Evolutionary conservation across 2,329 filamentous ascomycete species (phyloP), one percentile per base, ranked within the genome.

Genomic region (Microdochium trichocladiopsis): DNA sequence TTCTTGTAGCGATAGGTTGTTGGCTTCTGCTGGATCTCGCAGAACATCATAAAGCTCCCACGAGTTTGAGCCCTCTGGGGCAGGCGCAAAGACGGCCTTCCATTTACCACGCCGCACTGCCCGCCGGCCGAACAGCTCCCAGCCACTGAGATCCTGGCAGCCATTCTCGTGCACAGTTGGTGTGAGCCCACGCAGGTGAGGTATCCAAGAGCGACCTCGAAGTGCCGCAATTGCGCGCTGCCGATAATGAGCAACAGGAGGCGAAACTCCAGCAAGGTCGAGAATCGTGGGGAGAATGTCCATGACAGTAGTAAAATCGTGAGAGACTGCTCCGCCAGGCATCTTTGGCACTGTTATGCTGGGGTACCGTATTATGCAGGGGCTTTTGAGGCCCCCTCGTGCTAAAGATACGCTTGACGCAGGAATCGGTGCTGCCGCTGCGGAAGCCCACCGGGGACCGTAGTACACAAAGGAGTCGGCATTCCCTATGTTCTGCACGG

Each of bases 381-480:
- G 78, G 1, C 79, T 76, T 4, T 76, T 70, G 23, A 79, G 72
- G 22, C 78, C 78, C 11, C 78, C 73, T 49, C 75, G 72, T 2
- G 72, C 73, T 64, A n/a, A n/a, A n/a, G 57, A 67, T 55, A 36
- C 51, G 54, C 10, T 54, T 47, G 25, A 49, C 45, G n/a, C 51
- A 48, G 11, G 53, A 2, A 71, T 69, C 12, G 55, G 55, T 14
- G 55, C 55, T 10, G 61, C 67, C 9, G 63, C 58, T 1, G 65
- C 66, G 6, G 57, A 56, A 1, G 78, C 79, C 77, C 79, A 81
- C 14, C 73, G 73, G 1, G 76, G 74, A 0, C 79, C 78, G 54
- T 82, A 82, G 78, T 78, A 82, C 53, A 80, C 72, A 59, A 80
- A 82, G 3, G 72, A 76, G 61, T 81, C 70, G 18, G 66, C 67